Evolutionary conservation across 768 basidiomycete species (phyloP).

Genomic region (Tephrocybe sp.): DNA sequence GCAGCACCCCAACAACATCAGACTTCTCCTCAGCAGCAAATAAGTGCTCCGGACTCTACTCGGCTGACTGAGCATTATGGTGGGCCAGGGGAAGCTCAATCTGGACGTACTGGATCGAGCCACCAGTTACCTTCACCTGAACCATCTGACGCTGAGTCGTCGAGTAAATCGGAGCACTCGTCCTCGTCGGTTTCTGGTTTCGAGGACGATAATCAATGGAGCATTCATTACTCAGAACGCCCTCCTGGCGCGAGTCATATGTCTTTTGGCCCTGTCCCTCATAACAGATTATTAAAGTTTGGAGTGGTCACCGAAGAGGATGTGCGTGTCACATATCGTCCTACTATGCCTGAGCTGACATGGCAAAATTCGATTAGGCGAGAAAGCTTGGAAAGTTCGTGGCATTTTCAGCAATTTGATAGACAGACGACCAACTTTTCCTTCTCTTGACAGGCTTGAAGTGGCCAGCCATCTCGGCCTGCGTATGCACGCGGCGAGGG

Average conservation of each 20-base stretch:
- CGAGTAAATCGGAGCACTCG: conserved; percentile 3
- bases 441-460: conserved; percentile 30
- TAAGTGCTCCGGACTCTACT: not conserved
- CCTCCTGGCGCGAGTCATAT: conserved; percentile 33
- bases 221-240: conserved; percentile 38
- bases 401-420: not conserved
- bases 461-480: conserved; percentile 39
- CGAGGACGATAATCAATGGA: conserved; percentile 27
- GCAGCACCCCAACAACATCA: conserved; percentile 19
- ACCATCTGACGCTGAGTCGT: conserved; percentile 7
- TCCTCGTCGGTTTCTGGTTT: conserved; percentile 1
- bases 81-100: not conserved
- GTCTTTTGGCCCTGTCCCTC: conserved; percentile 26
- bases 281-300: conserved; percentile 7
- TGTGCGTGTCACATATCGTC: conserved; percentile 8
- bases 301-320: conserved; percentile 1
- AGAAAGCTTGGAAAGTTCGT: conserved; percentile 23
- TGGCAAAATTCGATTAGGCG: conserved; percentile 16
- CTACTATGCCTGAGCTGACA: not conserved
- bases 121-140: conserved; percentile 3
- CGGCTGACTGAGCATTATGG: not conserved
- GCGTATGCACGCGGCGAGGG: conserved; percentile 35
- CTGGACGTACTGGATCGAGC: not conserved
- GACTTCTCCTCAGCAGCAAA: not conserved
- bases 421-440: not conserved